Evolutionary conservation across 2,329 filamentous ascomycete species (phyloP), one percentile per base, ranked within the genome.

Genomic region (Phaeosphaeria sp.): DNA sequence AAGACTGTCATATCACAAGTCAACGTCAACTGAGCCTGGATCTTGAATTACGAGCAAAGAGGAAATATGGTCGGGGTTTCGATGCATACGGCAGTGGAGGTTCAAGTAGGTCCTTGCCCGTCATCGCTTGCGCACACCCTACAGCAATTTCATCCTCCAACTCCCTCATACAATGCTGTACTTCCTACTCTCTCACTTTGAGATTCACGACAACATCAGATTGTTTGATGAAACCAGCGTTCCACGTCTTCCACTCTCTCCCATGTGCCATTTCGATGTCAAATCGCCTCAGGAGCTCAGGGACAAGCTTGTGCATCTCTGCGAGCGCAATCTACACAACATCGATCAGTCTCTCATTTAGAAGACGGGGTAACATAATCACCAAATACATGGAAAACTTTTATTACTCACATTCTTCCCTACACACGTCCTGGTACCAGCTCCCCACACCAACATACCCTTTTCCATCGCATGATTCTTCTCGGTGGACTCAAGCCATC

Each of bases 401-500:
- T n/a, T n/a, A n/a, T 15, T 3, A 15, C 55, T 54, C 25, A 54
- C 63, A 52, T 72, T 66, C 43, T 67, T 63, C 6, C 67, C 68
- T 48, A 64, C 58, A 44, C 67, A 72, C 9, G 58, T 60, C 22
- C 68, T 60, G 3, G 66, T 69, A 15, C 67, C 68, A 27, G 63
- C 43, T 46, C 43, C 43, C 6, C n/a, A 46, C 20, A 46, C 43
- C 11, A 69, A 25, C 46, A 72, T 53, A 33, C 46, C 50, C 50
- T 63, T 66, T 11, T 72, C 65, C 66, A 70, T 67, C 9, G 51
- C 56, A 36, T 53, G 59, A 21, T 27, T 61, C 21, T 43, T 50
- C 13, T 56, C 61, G 9, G 56, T 51, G 3, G 55, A 59, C 25
- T 59, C 55, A 6, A 85, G 66, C 82, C 83, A 86, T 3, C 84